A percentile compares a stretch with the other conserved stretches of the same genome.
Evolutionary conservation across 768 basidiomycete species (phyloP).

Genomic region (Termitomyces sp.): DNA sequence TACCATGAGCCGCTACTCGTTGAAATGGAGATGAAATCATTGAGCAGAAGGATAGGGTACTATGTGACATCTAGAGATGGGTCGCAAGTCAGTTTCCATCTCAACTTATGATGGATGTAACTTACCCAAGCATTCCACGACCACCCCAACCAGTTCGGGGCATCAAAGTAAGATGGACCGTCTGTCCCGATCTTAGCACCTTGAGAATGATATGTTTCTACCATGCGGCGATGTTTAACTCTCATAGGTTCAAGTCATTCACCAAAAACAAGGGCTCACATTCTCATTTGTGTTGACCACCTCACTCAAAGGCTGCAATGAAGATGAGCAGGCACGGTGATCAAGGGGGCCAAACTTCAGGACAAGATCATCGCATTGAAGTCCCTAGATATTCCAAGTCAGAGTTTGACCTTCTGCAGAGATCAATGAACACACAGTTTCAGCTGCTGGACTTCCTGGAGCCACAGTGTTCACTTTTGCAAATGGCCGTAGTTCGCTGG

Average conservation of each 20-base stretch:
- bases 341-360: constrained; percentile 71
- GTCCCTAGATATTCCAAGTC: constrained; percentile 43
- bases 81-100: constrained; percentile 10
- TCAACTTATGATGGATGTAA: constrained; percentile 4
- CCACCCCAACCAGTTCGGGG: constrained; percentile 86
- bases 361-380: constrained; percentile 68
- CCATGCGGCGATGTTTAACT: neutral
- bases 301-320: constrained; percentile 66
- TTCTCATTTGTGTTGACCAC: constrained; percentile 80
- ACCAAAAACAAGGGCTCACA: constrained; percentile 41
- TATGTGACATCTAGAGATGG: constrained; percentile 53
- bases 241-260: neutral
- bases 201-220: constrained; percentile 62
- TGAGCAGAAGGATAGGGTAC: constrained; percentile 43
- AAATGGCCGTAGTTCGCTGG: constrained; percentile 46
- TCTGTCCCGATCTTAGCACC: constrained; percentile 50
- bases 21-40: neutral
- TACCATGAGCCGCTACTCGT: neutral
- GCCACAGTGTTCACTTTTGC: constrained; percentile 83
- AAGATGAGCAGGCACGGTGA: constrained; percentile 45
- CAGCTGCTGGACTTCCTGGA: constrained; percentile 76
- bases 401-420: neutral
- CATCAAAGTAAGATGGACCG: constrained; percentile 52
- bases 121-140: constrained; percentile 79
- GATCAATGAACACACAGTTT: constrained; percentile 55